Evolutionary conservation across 2,329 filamentous ascomycete genomes (phyloP), one percentile per base, ranked within the genome.

Genomic region (Phialophora verrucosa): DNA sequence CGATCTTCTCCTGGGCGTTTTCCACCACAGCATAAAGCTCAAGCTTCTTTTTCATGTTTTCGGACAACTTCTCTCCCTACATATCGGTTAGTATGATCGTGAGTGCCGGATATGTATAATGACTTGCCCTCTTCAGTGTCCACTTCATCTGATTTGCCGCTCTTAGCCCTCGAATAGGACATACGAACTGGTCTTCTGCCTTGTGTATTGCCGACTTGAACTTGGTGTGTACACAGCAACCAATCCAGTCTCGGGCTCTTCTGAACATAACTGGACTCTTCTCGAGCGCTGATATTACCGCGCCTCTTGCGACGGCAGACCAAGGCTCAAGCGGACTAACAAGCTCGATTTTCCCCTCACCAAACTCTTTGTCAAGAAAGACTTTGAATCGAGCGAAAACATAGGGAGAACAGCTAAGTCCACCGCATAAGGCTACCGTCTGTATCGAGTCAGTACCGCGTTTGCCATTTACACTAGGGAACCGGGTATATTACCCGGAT

Each of bases 231-330:
- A 68, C 56, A 0, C 25, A 50, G 3, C 69, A 60, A 1, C 70
- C 70, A 27, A 71, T 70, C 42, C 65, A 66, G 44, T 69, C 67
- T 10, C 71, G 56, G 2, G 62, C 65, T 49, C 54, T 55, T 10
- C 67, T 63, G 20, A 17, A 61, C 8, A 57, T 27, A 3, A 73
- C 63, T 6, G 56, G 49, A 0, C 42, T 54, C 7, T 54, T 38
- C 10, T 58, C 58, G 0, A 69, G 51, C 3, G 31, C 63, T 10
- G 59, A 49, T 3, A 73, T 29, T 7, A 55, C 71, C 0, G 71
- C 72, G 23, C 71, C 71, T 42, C 57, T 62, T 4, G 62, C 65
- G 25, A 73, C 69, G 4, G 69, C 69, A 1, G 66, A 62, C 71
- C 70, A 71, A 14, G 71, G 42, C 3, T 65, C 51, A 1, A 29